phyloP scores from a whole-genome alignment of 2,329 filamentous ascomycete species.

The Alternaria rosae region DNA sequence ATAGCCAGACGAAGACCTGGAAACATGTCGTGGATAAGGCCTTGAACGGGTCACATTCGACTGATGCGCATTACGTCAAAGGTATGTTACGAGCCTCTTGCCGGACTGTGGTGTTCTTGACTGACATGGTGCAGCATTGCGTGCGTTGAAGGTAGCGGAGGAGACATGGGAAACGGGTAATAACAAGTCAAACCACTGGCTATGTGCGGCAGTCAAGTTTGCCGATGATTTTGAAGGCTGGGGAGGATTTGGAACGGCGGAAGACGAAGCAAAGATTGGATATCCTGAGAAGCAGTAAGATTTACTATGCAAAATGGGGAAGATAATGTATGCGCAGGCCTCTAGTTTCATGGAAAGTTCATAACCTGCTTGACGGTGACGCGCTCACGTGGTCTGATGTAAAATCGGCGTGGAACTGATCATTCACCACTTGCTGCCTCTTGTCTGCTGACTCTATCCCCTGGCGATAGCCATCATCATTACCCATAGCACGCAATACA shows the following conservation, averaged over 20 bases:
- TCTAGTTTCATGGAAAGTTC: background rate
- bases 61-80: conserved; percentile 87
- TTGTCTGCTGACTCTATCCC: background rate
- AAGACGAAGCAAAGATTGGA: conserved; percentile 31
- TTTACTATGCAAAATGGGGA: background rate
- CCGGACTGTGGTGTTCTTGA: background rate
- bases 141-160: conserved; percentile 77
- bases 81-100: conserved; percentile 54
- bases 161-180: conserved; percentile 68
- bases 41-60: conserved; percentile 70
- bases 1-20: conserved; percentile 75
- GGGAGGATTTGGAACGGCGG: conserved; percentile 57
- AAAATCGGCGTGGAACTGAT: background rate
- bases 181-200: conserved; percentile 70
- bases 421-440: background rate
- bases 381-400: background rate
- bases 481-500: background rate
- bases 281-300: conserved; percentile 27
- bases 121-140: conserved; percentile 61
- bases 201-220: conserved; percentile 74
- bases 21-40: conserved; percentile 76
- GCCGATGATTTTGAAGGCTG: conserved; percentile 77
- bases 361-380: background rate
- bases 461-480: background rate
- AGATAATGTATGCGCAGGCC: background rate